These are phyloP conservation scores for Botrytis paeoniae DNA, from an alignment of 2,329 filamentous ascomycete genomes.

Conservation along the genomic window DNA sequence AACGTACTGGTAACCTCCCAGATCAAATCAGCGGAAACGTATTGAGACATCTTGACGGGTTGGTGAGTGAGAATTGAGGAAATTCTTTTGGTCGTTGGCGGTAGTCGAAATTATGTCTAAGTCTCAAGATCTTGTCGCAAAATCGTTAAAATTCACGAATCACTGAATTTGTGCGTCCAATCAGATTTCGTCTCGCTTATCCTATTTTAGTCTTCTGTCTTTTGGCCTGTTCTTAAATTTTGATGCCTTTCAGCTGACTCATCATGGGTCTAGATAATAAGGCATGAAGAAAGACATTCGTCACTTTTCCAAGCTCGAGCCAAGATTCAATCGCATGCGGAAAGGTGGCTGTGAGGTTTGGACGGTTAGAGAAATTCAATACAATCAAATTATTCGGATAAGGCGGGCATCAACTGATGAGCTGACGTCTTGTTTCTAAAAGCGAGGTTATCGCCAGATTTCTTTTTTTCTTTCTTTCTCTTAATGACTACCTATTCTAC, in stretches of 20 bases:
- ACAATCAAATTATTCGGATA: background rate
- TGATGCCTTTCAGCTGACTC: background rate
- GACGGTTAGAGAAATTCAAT: background rate
- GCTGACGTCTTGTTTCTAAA: slow-evolving; percentile 8
- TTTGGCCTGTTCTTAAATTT: background rate
- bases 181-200: slow-evolving; percentile 18
- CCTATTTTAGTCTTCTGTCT: slow-evolving; percentile 5
- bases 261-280: background rate
- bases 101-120: slow-evolving; percentile 17
- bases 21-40: slow-evolving; percentile 86
- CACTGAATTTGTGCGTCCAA: slow-evolving; percentile 15
- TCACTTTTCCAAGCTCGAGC: background rate
- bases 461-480: background rate
- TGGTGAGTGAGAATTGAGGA: slow-evolving; percentile 13
- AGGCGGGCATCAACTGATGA: slow-evolving; percentile 4
- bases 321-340: background rate
- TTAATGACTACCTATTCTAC: background rate
- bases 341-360: background rate
- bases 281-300: background rate
- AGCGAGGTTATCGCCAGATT: slow-evolving; percentile 11
- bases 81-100: slow-evolving; percentile 12
- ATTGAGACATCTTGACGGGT: slow-evolving; percentile 46
- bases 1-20: slow-evolving; percentile 94
- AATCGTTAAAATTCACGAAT: slow-evolving; percentile 16
- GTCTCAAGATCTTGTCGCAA: slow-evolving; percentile 9